A percentile compares a stretch with the other conserved stretches of the same genome.
phyloP scores from a whole-genome alignment of 768 basidiomycete genomes.

The Tephrocybe rancida region DNA sequence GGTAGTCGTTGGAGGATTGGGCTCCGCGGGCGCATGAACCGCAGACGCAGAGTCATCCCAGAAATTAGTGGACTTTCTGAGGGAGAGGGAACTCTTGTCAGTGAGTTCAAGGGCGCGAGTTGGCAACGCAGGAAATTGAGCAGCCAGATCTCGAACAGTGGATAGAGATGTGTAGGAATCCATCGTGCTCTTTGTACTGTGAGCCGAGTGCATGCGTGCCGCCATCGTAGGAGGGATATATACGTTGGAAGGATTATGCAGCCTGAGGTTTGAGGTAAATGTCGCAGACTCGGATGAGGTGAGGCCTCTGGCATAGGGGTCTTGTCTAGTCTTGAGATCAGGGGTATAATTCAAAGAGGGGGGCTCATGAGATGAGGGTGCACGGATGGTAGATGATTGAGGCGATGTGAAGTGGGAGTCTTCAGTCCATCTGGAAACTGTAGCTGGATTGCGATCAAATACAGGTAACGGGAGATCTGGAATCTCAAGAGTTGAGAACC shows the following conservation, averaged over 20 bases:
- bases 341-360: conserved; percentile 3
- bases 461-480: conserved; percentile 44
- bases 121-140: conserved; percentile 57
- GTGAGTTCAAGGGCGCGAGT: conserved; percentile 27
- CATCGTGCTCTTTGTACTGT: conserved; percentile 24
- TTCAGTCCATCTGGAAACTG: conserved; percentile 18
- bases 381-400: neutral
- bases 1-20: too few species aligned
- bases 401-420: neutral
- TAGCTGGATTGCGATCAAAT: conserved; percentile 27
- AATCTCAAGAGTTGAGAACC: conserved; percentile 52
- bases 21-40: neutral
- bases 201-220: conserved; percentile 4
- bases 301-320: too few species aligned
- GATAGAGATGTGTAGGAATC: conserved; percentile 42
- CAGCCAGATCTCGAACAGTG: conserved; percentile 51
- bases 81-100: conserved; percentile 3
- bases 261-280: neutral
- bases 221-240: neutral
- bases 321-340: too few species aligned
- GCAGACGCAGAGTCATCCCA: conserved; percentile 11
- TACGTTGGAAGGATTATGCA: neutral
- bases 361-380: neutral
- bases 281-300: too few species aligned
- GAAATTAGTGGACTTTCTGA: neutral